A percentile compares a stretch with the other conserved stretches of the same genome.
phyloP scores from a whole-genome alignment of 129 eudicot genomes.

The Flaveria bidentis region DNA sequence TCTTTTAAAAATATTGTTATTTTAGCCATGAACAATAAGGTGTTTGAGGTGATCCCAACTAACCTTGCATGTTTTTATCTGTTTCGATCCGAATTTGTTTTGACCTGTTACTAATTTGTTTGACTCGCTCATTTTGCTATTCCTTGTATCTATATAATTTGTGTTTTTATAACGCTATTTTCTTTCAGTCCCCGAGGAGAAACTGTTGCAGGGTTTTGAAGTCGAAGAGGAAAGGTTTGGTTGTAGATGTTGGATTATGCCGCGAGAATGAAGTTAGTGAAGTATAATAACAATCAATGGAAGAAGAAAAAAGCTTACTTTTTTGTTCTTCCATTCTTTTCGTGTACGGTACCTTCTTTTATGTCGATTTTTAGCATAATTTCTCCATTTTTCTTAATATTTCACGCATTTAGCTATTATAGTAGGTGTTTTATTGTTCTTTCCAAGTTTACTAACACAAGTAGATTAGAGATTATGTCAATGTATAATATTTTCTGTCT shows the following conservation, averaged over 20 bases:
- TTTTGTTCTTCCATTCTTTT: constrained; percentile 26
- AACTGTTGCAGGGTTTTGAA: constrained; percentile 73
- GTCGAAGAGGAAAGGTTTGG: constrained; percentile 57
- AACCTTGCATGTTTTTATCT: too few relatives aligned
- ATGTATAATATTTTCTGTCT: constrained; percentile 38
- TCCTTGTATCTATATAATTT: background rate
- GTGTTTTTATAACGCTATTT: background rate
- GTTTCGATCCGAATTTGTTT: background rate
- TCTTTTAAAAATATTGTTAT: background rate
- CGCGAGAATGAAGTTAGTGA: constrained; percentile 65
- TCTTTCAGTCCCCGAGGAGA: constrained; percentile 75
- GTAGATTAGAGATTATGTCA: constrained; percentile 35
- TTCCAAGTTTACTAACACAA: constrained; percentile 36
- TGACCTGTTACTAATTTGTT: background rate
- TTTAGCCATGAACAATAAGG: background rate
- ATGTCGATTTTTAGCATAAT: constrained; percentile 37
- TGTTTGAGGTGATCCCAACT: background rate
- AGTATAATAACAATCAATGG: constrained; percentile 36
- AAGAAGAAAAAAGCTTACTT: background rate
- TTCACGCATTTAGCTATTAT: constrained; percentile 24
- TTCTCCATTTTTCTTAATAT: constrained; percentile 30
- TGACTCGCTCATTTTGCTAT: background rate
- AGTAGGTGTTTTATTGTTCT: constrained; percentile 25
- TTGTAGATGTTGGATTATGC: constrained; percentile 69
- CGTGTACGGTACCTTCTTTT: constrained; percentile 37